Conservation (phyloP, 768 basidiomycete genomes). For the Lactarius sp. region DNA sequence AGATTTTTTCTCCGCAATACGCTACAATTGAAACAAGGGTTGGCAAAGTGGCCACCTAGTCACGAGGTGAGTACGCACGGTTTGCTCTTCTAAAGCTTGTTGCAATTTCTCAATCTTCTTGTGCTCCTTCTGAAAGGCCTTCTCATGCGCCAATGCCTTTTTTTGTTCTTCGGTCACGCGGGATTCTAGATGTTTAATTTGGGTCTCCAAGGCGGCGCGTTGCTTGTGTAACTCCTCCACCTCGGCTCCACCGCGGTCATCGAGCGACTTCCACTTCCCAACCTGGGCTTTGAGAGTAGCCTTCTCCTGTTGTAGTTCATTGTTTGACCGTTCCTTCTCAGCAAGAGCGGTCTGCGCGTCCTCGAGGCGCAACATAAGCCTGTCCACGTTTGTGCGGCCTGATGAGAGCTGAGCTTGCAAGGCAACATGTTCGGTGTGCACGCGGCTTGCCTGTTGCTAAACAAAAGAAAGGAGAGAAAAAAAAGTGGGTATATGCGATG, state of each 20-base stretch:
- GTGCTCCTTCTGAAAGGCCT: conserved; percentile 25
- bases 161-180: conserved; percentile 32
- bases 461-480: background rate
- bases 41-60: background rate
- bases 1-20: conserved; percentile 6
- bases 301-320: conserved; percentile 53
- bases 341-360: conserved; percentile 46
- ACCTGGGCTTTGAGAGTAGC: conserved; percentile 58
- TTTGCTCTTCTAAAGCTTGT: conserved; percentile 15
- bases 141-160: conserved; percentile 23
- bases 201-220: conserved; percentile 51
- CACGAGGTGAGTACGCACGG: background rate
- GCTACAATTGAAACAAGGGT: background rate
- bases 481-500: background rate
- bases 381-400: conserved; percentile 48
- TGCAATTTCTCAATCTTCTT: conserved; percentile 20
- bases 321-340: conserved; percentile 52
- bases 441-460: conserved; percentile 38
- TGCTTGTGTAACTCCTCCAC: conserved; percentile 50
- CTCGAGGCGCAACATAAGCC: conserved; percentile 54
- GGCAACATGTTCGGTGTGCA: conserved; percentile 49
- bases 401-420: conserved; percentile 45
- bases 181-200: conserved; percentile 44
- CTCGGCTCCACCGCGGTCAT: conserved; percentile 58
- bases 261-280: conserved; percentile 62